A percentile compares a stretch with the other conserved stretches of the same genome.
phyloP scores from a whole-genome alignment of 305 asterid genomes.

The Andrographis paniculata region DNA sequence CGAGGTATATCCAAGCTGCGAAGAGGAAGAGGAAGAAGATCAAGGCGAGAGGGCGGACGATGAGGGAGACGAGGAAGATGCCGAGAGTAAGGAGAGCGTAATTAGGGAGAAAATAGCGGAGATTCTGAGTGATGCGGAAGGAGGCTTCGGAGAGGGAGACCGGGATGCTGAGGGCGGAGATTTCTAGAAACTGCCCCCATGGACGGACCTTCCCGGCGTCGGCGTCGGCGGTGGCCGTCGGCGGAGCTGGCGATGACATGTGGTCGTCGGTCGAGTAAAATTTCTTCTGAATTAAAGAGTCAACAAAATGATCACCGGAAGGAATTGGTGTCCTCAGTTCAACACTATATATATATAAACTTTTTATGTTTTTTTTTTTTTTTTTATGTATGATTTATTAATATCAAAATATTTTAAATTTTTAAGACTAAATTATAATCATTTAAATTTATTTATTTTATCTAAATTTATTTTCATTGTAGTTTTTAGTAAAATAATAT shows the following conservation, averaged over 20 bases:
- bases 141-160: constrained; percentile 76
- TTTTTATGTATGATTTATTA: no score
- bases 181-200: constrained; percentile 53
- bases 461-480: no score
- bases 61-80: constrained; percentile 50
- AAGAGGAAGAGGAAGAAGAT: constrained; percentile 53
- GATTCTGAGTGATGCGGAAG: constrained; percentile 59
- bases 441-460: no score
- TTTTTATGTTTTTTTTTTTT: no score
- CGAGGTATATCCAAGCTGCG: constrained; percentile 53
- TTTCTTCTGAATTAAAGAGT: not conserved
- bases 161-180: constrained; percentile 55
- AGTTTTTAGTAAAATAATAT: no score
- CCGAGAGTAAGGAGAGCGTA: constrained; percentile 43
- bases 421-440: no score
- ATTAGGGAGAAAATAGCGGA: constrained; percentile 61
- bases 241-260: constrained; percentile 35
- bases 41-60: constrained; percentile 51
- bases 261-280: constrained; percentile 10
- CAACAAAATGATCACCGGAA: no score
- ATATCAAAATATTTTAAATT: no score
- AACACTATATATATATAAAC: no score
- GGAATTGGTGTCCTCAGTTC: no score
- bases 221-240: constrained; percentile 33
- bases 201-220: constrained; percentile 48